Evolutionary conservation across 371 early-diverging fungal genomes (phyloP).

Genomic region (Syncephalastrum racemosum): DNA sequence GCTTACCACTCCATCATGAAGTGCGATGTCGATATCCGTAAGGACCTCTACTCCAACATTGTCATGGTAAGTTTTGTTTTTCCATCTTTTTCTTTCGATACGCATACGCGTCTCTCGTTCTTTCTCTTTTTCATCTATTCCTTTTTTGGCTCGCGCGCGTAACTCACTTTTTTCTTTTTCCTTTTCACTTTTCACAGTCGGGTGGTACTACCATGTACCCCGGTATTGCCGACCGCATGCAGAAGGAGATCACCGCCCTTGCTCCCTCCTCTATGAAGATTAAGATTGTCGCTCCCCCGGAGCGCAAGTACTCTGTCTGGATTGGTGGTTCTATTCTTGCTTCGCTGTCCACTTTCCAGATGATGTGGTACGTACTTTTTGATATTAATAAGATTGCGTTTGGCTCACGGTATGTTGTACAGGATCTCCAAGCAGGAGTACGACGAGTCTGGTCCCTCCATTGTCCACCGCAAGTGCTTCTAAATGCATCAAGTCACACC

Average conservation of each 20-base stretch:
- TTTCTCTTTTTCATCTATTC: too few species aligned
- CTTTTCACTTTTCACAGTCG: slow-evolving; percentile 27
- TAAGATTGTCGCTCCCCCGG: slow-evolving; percentile 99
- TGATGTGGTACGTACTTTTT: slow-evolving; percentile 75
- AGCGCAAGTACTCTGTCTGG: slow-evolving; percentile 99
- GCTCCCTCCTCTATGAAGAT: slow-evolving; percentile 99
- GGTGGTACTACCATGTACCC: slow-evolving; percentile 95
- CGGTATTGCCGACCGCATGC: slow-evolving; percentile 97
- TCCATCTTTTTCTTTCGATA: too few species aligned
- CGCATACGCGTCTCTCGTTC: too few species aligned
- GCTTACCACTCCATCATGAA: slow-evolving; percentile 97
- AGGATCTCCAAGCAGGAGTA: slow-evolving; percentile 91
- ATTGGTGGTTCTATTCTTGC: slow-evolving; percentile 99
- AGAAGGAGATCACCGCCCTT: slow-evolving; percentile 97
- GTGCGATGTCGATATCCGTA: slow-evolving; percentile 98
- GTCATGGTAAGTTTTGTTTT: slow-evolving; percentile 63
- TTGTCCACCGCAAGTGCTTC: slow-evolving; percentile 99
- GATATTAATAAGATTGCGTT: not conserved
- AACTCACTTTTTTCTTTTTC: slow-evolving; percentile 3
- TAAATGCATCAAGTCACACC: slow-evolving; percentile 48
- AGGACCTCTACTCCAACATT: slow-evolving; percentile 96
- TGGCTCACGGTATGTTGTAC: not conserved
- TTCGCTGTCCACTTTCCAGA: slow-evolving; percentile 98
- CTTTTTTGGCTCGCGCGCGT: too few species aligned
- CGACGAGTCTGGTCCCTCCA: slow-evolving; percentile 97